Percentiles rank a stretch among this genome's conserved stretches.
Conservation (phyloP, 2,329 filamentous ascomycete species). For the Tolypocladium tropicale region DNA sequence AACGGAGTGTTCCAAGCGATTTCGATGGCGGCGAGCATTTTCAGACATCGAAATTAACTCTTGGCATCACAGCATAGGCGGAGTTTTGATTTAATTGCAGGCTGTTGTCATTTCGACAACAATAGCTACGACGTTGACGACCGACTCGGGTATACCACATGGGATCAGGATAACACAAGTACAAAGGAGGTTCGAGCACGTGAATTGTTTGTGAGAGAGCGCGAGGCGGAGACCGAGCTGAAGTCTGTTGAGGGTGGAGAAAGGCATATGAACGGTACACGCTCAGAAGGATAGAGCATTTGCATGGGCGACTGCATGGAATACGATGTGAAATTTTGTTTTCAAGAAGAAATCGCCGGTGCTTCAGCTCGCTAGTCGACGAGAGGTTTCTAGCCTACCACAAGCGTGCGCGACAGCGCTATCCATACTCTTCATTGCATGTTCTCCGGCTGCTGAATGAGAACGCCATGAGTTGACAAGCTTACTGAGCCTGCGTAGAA, state of each 20-base stretch:
- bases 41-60: background rate
- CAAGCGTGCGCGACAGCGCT: background rate
- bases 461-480: background rate
- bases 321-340: slow-evolving; percentile 2
- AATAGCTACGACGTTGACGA: background rate
- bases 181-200: background rate
- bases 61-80: slow-evolving; percentile 1
- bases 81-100: slow-evolving; percentile 3
- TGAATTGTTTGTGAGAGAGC: background rate
- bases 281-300: slow-evolving; percentile 1
- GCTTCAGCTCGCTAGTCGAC: background rate
- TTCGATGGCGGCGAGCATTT: background rate
- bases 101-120: background rate
- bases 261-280: background rate
- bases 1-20: background rate
- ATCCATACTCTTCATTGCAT: no score
- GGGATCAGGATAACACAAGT: background rate
- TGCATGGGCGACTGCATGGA: slow-evolving; percentile 3
- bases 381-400: background rate
- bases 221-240: background rate
- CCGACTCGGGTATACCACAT: slow-evolving; percentile 6
- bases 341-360: background rate
- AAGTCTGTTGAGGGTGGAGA: background rate
- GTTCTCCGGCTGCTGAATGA: no score
- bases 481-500: background rate